Conservation (phyloP, 2,329 filamentous ascomycete species). For the Pseudogymnoascus sp. region DNA sequence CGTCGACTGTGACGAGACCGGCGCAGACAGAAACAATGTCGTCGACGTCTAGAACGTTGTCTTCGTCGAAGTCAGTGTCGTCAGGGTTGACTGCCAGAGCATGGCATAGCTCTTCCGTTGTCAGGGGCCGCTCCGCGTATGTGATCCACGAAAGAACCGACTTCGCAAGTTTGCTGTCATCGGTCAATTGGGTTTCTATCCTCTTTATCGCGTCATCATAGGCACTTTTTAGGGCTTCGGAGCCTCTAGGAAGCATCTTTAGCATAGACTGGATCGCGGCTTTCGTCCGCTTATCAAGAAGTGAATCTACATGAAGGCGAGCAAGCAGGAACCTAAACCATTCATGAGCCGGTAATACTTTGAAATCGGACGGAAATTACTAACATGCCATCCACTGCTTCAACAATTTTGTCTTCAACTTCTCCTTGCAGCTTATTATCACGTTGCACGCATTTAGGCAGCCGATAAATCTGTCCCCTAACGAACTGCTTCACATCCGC, state of each 20-base stretch:
- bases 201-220: neutral
- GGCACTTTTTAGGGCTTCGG: neutral
- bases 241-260: neutral
- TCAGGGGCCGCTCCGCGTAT: neutral
- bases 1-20: conserved; percentile 23
- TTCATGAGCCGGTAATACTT: neutral
- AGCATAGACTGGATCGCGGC: neutral
- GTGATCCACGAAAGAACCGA: neutral
- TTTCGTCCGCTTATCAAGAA: neutral
- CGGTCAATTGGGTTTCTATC: neutral
- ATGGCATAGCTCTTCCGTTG: neutral
- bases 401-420: neutral
- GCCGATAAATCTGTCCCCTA: neutral
- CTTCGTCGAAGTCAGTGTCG: neutral
- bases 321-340: conserved; percentile 5
- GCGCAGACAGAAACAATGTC: conserved; percentile 19
- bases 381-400: conserved; percentile 5
- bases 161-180: neutral
- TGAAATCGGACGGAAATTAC: neutral
- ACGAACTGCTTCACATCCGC: neutral
- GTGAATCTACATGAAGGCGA: neutral
- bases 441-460: neutral
- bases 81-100: neutral
- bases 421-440: neutral
- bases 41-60: neutral